phyloP scores from a whole-genome alignment of 164 flowering plant genomes.

The Macadamia tetraphylla region DNA sequence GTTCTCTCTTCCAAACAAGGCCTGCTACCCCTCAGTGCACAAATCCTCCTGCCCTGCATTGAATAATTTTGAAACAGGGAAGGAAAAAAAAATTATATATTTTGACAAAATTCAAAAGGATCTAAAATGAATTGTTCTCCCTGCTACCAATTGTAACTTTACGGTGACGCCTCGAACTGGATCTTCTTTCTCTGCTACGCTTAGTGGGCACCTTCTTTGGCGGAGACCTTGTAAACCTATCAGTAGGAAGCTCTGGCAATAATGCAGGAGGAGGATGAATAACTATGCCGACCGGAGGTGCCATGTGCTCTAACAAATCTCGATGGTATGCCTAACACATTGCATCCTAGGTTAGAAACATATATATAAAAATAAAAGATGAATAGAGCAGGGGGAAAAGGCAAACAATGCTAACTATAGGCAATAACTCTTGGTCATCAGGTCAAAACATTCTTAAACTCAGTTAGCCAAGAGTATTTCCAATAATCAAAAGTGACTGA shows the following conservation, averaged over 20 bases:
- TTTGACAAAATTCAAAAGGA: not conserved
- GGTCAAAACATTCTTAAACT: too few relatives aligned
- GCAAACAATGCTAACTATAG: not conserved
- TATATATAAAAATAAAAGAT: not conserved
- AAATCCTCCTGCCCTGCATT: constrained; percentile 5
- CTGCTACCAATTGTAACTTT: constrained; percentile 36
- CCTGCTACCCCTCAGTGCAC: constrained; percentile 12
- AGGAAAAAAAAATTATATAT: constrained; percentile 1
- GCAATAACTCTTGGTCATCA: too few relatives aligned
- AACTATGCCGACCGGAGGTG: constrained; percentile 33
- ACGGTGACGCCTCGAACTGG: constrained; percentile 66
- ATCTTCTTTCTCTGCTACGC: constrained; percentile 54
- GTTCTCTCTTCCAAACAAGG: constrained; percentile 9
- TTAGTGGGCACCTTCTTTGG: constrained; percentile 29
- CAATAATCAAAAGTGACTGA: too few relatives aligned
- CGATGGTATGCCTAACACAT: constrained; percentile 69
- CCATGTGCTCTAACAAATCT: constrained; percentile 61
- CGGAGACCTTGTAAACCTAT: constrained; percentile 18
- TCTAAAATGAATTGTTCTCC: constrained; percentile 29
- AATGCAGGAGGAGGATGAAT: constrained; percentile 6
- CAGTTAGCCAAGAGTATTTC: too few relatives aligned
- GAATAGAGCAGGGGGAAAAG: not conserved
- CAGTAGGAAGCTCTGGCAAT: constrained; percentile 2
- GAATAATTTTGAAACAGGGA: constrained; percentile 11
- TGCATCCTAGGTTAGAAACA: not conserved